Evolutionary conservation across 2,329 filamentous ascomycete species (phyloP).

Genomic region (Aspergillus texensis): DNA sequence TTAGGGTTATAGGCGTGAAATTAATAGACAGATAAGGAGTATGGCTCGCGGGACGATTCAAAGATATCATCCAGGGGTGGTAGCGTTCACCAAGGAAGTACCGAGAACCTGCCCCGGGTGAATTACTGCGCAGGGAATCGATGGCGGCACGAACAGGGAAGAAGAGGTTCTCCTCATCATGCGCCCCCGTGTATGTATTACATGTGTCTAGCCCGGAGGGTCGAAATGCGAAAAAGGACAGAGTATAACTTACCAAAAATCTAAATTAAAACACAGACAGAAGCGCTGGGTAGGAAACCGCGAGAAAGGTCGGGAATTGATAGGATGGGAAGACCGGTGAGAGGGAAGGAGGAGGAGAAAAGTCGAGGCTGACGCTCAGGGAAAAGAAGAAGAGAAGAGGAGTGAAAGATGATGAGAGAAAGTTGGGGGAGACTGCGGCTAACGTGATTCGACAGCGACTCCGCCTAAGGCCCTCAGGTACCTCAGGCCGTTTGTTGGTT

Average conservation of each 20-base stretch:
- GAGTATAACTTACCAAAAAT: constrained; percentile 10
- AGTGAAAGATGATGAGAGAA: constrained; percentile 6
- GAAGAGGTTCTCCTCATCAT: background rate
- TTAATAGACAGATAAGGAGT: background rate
- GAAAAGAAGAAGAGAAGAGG: constrained; percentile 13
- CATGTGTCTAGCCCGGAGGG: background rate
- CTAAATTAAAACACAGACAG: constrained; percentile 10
- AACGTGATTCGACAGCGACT: constrained; percentile 20
- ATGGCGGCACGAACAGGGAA: background rate
- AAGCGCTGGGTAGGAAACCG: background rate
- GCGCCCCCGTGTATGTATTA: background rate
- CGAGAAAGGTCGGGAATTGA: background rate
- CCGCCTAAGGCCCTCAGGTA: constrained; percentile 15
- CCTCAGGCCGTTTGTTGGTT: background rate
- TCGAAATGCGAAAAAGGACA: constrained; percentile 6
- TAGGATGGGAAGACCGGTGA: background rate
- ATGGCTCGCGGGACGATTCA: background rate
- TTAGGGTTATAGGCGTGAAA: background rate
- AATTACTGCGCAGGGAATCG: background rate
- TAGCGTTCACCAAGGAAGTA: background rate
- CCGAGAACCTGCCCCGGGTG: background rate
- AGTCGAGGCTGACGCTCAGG: constrained; percentile 12
- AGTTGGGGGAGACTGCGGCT: constrained; percentile 7
- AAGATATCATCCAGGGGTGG: background rate
- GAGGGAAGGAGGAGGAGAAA: constrained; percentile 10